Evolutionary conservation across 495 filamentous ascomycete species (phyloP).

Genomic region (Hyaloscypha finlandica): DNA sequence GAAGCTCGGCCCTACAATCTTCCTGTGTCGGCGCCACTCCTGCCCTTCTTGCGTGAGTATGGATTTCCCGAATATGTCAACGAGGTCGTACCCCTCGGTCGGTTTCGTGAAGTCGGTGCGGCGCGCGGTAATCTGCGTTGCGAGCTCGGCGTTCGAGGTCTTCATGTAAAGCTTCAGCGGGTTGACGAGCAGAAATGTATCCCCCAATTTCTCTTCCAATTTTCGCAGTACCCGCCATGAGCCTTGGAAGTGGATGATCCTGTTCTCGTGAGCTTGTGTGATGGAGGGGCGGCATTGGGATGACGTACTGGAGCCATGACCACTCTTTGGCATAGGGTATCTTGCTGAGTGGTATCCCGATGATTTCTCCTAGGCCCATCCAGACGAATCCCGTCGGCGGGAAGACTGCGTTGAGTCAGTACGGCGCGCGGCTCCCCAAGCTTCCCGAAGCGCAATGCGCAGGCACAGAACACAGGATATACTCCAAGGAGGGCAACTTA

Average conservation of each 20-base stretch:
- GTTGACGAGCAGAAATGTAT: conserved; percentile 13
- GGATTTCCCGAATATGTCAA: conserved; percentile 64
- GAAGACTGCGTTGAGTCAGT: conserved; percentile 4
- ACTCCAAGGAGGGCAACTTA: not conserved
- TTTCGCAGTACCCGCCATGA: conserved; percentile 2
- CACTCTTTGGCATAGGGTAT: not conserved
- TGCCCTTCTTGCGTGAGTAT: conserved; percentile 66
- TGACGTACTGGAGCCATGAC: conserved; percentile 1
- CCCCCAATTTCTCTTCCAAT: conserved; percentile 1
- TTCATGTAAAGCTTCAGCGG: conserved; percentile 12
- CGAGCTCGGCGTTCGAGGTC: conserved; percentile 51
- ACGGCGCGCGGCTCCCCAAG: not conserved
- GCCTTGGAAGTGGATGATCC: conserved; percentile 1
- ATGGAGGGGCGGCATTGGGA: not conserved
- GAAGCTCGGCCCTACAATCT: conserved; percentile 68
- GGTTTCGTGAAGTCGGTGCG: conserved; percentile 70
- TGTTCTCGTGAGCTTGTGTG: not conserved
- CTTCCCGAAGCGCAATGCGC: not conserved
- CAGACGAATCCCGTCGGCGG: conserved; percentile 6
- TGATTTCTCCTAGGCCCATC: conserved; percentile 6
- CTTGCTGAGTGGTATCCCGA: not conserved
- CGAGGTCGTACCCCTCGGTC: conserved; percentile 51
- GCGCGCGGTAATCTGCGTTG: conserved; percentile 58
- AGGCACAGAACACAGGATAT: not conserved
- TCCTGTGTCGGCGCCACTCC: conserved; percentile 67